These are phyloP conservation scores for Boletellus emodensis DNA, from an alignment of 768 basidiomycete species.

Conservation along the genomic window DNA sequence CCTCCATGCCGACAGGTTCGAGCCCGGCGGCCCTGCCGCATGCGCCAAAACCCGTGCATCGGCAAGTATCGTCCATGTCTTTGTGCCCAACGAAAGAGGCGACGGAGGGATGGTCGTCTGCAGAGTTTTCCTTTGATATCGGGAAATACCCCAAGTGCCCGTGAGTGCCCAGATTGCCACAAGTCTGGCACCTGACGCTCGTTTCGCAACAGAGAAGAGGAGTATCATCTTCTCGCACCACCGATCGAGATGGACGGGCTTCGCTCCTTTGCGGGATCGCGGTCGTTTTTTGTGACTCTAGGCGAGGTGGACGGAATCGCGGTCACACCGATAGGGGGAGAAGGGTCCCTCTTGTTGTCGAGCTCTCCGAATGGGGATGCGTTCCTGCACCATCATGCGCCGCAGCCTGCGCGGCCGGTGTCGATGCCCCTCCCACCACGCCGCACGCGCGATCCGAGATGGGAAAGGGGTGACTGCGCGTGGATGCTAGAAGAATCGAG, in stretches of 20 bases:
- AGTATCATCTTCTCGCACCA: neutral
- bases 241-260: conserved; percentile 36
- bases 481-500: conserved; percentile 41
- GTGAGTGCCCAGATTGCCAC: conserved; percentile 13
- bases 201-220: conserved; percentile 5
- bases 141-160: neutral
- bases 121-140: neutral
- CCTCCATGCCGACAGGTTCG: conserved; percentile 3
- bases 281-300: conserved; percentile 43
- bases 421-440: conserved; percentile 35
- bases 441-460: conserved; percentile 19
- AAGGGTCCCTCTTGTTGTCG: conserved; percentile 42
- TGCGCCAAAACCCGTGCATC: neutral
- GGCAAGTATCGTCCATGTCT: conserved; percentile 16
- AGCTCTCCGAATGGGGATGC: conserved; percentile 31
- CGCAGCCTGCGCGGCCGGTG: conserved; percentile 26
- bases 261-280: conserved; percentile 38
- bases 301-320: conserved; percentile 26
- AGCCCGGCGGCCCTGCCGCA: neutral
- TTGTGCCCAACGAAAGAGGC: conserved; percentile 10
- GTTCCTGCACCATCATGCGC: conserved; percentile 18
- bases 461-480: conserved; percentile 33
- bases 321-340: conserved; percentile 32
- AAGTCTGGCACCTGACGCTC: neutral
- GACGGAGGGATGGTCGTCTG: conserved; percentile 4